Base-by-base conservation (phyloP, 208 protist species). In the Sergeia podlipaevii region DNA sequence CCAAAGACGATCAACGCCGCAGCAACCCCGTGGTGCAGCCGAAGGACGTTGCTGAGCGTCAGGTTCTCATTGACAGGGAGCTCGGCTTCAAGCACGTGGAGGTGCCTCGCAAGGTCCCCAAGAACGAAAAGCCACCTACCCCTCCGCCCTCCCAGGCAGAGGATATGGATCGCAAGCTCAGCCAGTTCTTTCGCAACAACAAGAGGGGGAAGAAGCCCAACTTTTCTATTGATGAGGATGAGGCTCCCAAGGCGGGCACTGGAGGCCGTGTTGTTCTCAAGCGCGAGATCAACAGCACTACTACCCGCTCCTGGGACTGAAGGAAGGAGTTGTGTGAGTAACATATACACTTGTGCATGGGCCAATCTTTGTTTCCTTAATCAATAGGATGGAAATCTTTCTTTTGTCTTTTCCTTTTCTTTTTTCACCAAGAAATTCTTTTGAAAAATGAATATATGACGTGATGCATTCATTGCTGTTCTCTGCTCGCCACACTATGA, bases 111-210 rank as follows among this genome's bases (percentile, higher is more conserved):
- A 57, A 26, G 13, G n/a, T 15, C 13, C 11, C 10, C 28, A 15
- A n/a, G 10, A 36, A 49, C n/a, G 58, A 44, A 30, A 45, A 71
- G 47, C 39, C 43, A 13, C 29, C 47, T 5, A 21, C 45, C 6
- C 20, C 44, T 2, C 34, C 43, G n/a, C 60, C 41, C 36, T 45
- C 1, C 24, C 3, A 32, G 30, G 55, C 74, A 26, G 76, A 89
- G 30, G 85, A 83, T 33, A 61, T 92, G 61, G 78, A 87, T 15
- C 74, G 74, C 50, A 86, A 86, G 70, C 61, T 92, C n/a, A 73
- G 58, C 43, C 41, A 61, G 18, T 92, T 92, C 47, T 92, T 89
- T 54, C 77, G 74, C 24, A 88, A 57, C 64, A 72, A 28, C 39
- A 48, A 52, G 38, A 72, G 72, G 34, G 55, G 44, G 32, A 66